Conservation (phyloP, 225 moss, liverwort and hornwort genomes). For the Straminergon stramineum region DNA sequence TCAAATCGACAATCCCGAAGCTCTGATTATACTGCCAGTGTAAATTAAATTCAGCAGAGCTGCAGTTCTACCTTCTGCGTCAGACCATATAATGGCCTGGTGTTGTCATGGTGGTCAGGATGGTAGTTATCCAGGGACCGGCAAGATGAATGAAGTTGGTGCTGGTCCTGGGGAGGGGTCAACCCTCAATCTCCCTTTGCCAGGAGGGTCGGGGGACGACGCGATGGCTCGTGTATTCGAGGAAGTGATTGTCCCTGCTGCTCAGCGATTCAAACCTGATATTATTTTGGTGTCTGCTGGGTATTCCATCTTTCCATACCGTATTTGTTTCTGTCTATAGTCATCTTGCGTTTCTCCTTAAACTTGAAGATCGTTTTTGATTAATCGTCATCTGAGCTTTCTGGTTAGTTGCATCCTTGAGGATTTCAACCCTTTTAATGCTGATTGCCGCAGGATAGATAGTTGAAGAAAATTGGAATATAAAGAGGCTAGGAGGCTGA, state of each 20-base stretch:
- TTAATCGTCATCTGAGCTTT: not conserved
- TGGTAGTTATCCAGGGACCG: conserved; percentile 93
- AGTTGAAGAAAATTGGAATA: not conserved
- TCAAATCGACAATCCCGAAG: not conserved
- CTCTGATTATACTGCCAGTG: not conserved
- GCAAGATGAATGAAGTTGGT: conserved; percentile 82
- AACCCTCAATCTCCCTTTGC: conserved; percentile 81
- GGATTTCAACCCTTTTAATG: not conserved
- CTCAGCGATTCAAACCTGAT: conserved; percentile 81
- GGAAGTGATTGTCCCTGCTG: conserved; percentile 83
- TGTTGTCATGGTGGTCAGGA: conserved; percentile 32
- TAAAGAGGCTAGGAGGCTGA: not conserved
- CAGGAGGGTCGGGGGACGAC: conserved; percentile 82
- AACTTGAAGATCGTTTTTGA: not conserved
- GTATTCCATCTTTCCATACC: conserved; percentile 12
- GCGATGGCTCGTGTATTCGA: conserved; percentile 76
- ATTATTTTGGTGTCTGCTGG: conserved; percentile 97
- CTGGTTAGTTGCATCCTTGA: not conserved
- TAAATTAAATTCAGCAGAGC: not conserved
- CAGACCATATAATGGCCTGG: not conserved
- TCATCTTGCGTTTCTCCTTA: not conserved
- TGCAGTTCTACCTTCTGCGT: not conserved
- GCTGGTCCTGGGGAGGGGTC: conserved; percentile 79
- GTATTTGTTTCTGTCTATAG: not conserved
- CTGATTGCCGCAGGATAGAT: not conserved